These are phyloP conservation scores for Globisporangium camurandrum DNA, from an alignment of 352 stramenopile genomes.

Conservation along the genomic window DNA sequence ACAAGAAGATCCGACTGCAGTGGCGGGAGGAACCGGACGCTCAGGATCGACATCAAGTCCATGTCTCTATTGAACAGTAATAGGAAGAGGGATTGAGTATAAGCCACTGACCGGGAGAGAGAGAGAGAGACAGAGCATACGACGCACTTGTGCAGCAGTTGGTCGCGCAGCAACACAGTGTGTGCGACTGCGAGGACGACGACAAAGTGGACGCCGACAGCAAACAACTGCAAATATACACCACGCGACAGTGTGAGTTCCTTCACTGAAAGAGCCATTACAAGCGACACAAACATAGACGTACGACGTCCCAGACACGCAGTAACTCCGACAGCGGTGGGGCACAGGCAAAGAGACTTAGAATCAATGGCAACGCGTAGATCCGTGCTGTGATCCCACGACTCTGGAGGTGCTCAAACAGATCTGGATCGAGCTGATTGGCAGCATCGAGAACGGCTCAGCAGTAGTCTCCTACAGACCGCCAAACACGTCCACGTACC, in stretches of 20 bases:
- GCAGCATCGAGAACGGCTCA: too few relatives aligned
- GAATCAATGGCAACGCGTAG: slow-evolving; percentile 82
- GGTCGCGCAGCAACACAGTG: slow-evolving; percentile 80
- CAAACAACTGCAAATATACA: slow-evolving; percentile 58
- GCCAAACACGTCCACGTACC: slow-evolving; percentile 13
- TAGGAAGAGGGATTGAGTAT: too few relatives aligned
- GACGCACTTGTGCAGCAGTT: slow-evolving; percentile 69
- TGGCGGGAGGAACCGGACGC: slow-evolving; percentile 69
- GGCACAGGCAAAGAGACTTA: slow-evolving; percentile 88
- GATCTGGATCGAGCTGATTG: slow-evolving; percentile 59
- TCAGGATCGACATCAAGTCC: slow-evolving; percentile 87
- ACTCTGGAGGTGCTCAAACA: slow-evolving; percentile 71
- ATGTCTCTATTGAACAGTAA: slow-evolving; percentile 78
- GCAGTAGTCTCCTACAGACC: background rate
- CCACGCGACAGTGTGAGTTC: background rate
- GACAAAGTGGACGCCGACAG: slow-evolving; percentile 88
- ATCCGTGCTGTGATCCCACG: slow-evolving; percentile 77
- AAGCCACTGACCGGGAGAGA: background rate
- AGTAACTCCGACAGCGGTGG: slow-evolving; percentile 84
- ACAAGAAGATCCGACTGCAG: slow-evolving; percentile 81
- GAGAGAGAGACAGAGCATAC: background rate
- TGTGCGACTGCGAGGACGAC: slow-evolving; percentile 85
- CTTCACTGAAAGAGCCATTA: background rate
- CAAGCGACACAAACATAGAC: slow-evolving; percentile 2
- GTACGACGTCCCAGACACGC: slow-evolving; percentile 87